phyloP scores from a whole-genome alignment of 371 early-diverging fungal species.

The Mortierella sp. region DNA sequence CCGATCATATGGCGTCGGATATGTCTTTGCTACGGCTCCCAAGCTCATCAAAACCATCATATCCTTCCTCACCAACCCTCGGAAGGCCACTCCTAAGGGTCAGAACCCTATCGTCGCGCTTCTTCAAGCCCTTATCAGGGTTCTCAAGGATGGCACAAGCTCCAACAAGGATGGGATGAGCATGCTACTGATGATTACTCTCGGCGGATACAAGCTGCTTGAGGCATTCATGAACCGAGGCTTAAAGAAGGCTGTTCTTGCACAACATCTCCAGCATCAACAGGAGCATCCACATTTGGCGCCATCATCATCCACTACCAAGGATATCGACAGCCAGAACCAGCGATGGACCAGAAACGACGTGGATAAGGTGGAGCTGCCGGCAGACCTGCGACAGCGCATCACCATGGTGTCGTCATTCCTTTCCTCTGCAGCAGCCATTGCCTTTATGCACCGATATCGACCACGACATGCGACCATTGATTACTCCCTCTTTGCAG shows the following conservation, averaged over 20 bases:
- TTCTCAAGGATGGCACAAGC: conserved; percentile 30
- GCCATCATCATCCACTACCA: neutral
- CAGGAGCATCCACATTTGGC: conserved; percentile 15
- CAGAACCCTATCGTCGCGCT: conserved; percentile 27
- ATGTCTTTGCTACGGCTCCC: conserved; percentile 47
- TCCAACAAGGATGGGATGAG: conserved; percentile 45
- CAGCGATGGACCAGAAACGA: conserved; percentile 23
- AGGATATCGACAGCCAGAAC: neutral
- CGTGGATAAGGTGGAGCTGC: conserved; percentile 22
- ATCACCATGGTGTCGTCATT: conserved; percentile 50
- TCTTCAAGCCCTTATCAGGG: conserved; percentile 15
- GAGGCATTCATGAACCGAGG: conserved; percentile 39
- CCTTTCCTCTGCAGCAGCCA: conserved; percentile 41
- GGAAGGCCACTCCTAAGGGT: conserved; percentile 27
- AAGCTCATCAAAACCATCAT: conserved; percentile 49
- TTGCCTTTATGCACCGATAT: conserved; percentile 47
- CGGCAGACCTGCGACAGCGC: conserved; percentile 34
- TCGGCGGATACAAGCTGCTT: conserved; percentile 43
- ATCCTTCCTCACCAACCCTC: conserved; percentile 32
- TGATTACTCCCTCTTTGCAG: conserved; percentile 69
- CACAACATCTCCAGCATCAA: conserved; percentile 27
- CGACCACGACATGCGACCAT: conserved; percentile 56
- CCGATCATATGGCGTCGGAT: conserved; percentile 52
- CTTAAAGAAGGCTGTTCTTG: conserved; percentile 38
- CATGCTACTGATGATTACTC: conserved; percentile 45